These are phyloP conservation scores for Actinidia chinensis DNA, from an alignment of 179 eudicot genomes.

Conservation along the genomic window DNA sequence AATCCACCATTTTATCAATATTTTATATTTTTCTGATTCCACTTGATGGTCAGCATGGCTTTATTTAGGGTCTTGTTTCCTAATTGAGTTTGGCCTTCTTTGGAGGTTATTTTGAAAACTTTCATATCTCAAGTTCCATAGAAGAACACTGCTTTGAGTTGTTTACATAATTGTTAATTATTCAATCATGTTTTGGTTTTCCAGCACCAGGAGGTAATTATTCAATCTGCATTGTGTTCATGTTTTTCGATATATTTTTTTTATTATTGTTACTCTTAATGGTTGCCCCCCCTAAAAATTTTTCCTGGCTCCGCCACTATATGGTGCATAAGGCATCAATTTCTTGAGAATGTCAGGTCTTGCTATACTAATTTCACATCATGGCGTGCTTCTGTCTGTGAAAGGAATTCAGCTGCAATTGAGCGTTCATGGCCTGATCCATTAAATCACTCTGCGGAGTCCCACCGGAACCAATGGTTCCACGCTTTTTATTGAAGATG, in stretches of 20 bases:
- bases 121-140: neutral
- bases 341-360: constrained; percentile 65
- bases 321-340: constrained; percentile 84
- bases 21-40: no score
- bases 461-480: constrained; percentile 33
- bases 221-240: no score
- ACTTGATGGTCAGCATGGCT: no score
- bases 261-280: no score
- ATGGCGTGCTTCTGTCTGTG: constrained; percentile 65
- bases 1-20: no score
- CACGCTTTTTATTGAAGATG: constrained; percentile 92
- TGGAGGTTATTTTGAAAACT: neutral
- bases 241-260: no score
- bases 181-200: constrained; percentile 18
- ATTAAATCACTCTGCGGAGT: constrained; percentile 39
- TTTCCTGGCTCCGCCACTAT: no score
- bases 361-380: constrained; percentile 44
- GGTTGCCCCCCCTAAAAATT: no score
- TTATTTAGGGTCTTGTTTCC: neutral
- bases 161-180: neutral
- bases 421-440: constrained; percentile 84
- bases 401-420: constrained; percentile 76
- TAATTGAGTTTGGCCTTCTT: neutral
- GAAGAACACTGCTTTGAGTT: neutral
- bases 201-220: constrained; percentile 94